These are phyloP conservation scores for Breviolum minutum DNA, from an alignment of 73 alveolate species.

Conservation along the genomic window DNA sequence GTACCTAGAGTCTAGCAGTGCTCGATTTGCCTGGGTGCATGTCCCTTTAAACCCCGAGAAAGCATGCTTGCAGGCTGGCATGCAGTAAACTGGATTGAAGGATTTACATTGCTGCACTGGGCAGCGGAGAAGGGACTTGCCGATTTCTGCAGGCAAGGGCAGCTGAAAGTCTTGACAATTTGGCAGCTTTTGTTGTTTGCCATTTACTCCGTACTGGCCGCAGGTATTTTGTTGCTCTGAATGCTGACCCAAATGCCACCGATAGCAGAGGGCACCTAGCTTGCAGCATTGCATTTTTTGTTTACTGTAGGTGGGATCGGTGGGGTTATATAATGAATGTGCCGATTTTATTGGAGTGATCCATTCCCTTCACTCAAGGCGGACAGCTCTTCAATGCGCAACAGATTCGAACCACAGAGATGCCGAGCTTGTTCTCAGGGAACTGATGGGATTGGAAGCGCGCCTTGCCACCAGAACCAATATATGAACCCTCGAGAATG, in stretches of 20 bases:
- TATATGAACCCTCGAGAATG: neutral
- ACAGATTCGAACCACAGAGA: constrained; percentile 37
- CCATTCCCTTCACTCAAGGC: constrained; percentile 10
- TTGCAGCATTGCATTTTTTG: neutral
- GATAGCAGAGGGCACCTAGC: constrained; percentile 83
- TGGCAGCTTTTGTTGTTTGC: neutral
- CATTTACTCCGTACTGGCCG: neutral
- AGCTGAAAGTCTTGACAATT: neutral
- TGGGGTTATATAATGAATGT: neutral
- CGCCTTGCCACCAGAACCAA: neutral
- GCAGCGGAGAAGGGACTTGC: constrained; percentile 79
- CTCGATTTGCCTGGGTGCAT: neutral
- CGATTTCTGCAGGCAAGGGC: constrained; percentile 71
- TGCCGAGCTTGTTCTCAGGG: constrained; percentile 60
- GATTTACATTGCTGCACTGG: constrained; percentile 81
- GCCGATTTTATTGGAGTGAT: neutral
- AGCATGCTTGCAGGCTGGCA: constrained; percentile 52
- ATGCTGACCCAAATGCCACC: constrained; percentile 77
- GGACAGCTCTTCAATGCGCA: constrained; percentile 79
- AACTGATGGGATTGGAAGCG: constrained; percentile 64
- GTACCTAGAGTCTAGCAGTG: neutral
- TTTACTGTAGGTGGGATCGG: neutral
- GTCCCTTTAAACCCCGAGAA: neutral
- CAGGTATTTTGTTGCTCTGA: constrained; percentile 83
- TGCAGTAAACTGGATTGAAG: constrained; percentile 86